Base-by-base conservation (phyloP, 768 basidiomycete species). In the Mycena leptocephala region DNA sequence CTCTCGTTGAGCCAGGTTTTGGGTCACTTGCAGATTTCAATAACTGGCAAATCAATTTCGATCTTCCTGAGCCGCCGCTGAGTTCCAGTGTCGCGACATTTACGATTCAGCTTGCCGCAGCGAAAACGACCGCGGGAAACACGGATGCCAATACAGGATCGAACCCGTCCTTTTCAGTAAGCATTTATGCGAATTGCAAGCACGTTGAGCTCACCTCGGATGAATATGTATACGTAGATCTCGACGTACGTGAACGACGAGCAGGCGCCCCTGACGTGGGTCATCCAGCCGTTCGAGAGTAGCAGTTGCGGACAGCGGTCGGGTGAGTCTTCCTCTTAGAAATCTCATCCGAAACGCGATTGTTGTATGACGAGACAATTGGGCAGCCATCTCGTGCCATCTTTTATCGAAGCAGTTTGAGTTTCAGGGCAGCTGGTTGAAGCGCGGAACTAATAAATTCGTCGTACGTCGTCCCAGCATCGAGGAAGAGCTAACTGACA, bases 21-120 rank as follows among this genome's bases (percentile, higher is more conserved):
- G n/a, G n/a, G 24, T 32, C n/a, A 14, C 53, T 32, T 8, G 3
- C 41, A 66, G 71, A 73, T 30, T 30, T 75, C 28, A 77, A 75
- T 51, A 74, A 76, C 41, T 83, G 82, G 82, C 79, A 77, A 13
- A 81, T 83, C 70, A 81, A 82, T 69, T 83, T 83, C 67, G 63
- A 81, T 26, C 62, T 83, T 2, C 43, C 61, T 28, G 41, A 69
- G 10, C 48, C 39, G 18, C 79, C 79, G 14, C 39, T 74, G 0
- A 20, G 43, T 0, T 7, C 39, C 2, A 76, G 76, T 5, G 58
- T 75, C 2, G 82, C 79, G 3, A 83, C 82, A 4, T 80, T 80
- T 33, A 83, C 82, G 1, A 77, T 83, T 20, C 80, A 80, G 71
- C 80, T 83, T 22, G 81, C 82, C 1, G 82, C 69, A 5, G 82